A percentile compares a stretch with the other conserved stretches of the same genome.
Evolutionary conservation across 139 green algal species (phyloP).

Genomic region (Chlorella sp.): DNA sequence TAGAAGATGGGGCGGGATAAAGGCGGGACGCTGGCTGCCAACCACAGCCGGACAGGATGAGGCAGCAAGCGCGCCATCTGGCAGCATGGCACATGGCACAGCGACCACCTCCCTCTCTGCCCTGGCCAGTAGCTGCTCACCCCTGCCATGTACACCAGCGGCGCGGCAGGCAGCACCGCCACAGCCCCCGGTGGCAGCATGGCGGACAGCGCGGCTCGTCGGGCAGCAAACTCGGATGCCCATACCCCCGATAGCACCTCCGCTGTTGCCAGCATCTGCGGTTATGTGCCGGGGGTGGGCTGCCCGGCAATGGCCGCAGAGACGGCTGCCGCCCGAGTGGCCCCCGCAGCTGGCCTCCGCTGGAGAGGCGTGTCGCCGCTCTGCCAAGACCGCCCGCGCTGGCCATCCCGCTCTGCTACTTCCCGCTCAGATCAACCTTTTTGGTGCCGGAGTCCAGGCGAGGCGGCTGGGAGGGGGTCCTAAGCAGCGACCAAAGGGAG

Average conservation of each 20-base stretch:
- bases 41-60: too few species aligned
- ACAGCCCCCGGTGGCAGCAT: conserved; percentile 68
- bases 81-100: neutral
- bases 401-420: conserved; percentile 2
- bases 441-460: neutral
- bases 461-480: neutral
- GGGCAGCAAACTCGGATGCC: conserved; percentile 58
- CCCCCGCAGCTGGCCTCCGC: neutral
- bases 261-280: conserved; percentile 44
- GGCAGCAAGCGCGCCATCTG: too few species aligned
- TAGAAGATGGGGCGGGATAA: too few species aligned
- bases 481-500: conserved; percentile 24
- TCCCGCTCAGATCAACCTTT: neutral
- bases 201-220: conserved; percentile 58
- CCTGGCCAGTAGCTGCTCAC: neutral
- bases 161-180: conserved; percentile 73
- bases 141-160: conserved; percentile 69
- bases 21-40: too few species aligned
- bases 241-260: conserved; percentile 74
- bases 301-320: conserved; percentile 53
- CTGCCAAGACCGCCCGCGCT: neutral
- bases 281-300: conserved; percentile 63
- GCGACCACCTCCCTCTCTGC: neutral
- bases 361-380: neutral
- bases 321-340: neutral